Percentiles rank a stretch among this genome's conserved stretches.
These are phyloP conservation scores for Fraxinus platypoda DNA, from an alignment of 305 asterid genomes.

Conservation along the genomic window DNA sequence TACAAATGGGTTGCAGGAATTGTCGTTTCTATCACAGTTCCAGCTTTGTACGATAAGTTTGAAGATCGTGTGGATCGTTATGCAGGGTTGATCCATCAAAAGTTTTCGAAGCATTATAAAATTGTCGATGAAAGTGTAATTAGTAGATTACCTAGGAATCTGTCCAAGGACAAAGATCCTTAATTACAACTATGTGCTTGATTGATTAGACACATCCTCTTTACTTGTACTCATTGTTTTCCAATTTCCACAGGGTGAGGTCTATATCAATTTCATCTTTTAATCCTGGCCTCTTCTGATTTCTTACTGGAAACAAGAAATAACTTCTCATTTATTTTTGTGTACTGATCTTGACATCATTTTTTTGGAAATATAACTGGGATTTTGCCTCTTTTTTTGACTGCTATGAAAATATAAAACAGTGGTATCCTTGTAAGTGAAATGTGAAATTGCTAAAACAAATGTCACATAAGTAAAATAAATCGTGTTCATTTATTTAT, in stretches of 20 bases:
- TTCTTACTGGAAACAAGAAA: neutral
- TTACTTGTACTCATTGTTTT: no score
- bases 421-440: no score
- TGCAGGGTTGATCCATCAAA: slow-evolving; percentile 60
- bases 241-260: no score
- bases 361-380: no score
- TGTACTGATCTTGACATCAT: no score
- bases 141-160: slow-evolving; percentile 61
- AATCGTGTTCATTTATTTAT: no score
- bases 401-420: no score
- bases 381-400: no score
- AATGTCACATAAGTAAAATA: no score
- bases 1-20: slow-evolving; percentile 48
- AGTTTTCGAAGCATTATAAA: slow-evolving; percentile 71
- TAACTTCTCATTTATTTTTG: no score
- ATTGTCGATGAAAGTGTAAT: slow-evolving; percentile 77
- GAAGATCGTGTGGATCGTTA: slow-evolving; percentile 59
- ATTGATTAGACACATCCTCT: neutral
- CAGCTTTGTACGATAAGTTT: slow-evolving; percentile 73
- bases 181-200: slow-evolving; percentile 26
- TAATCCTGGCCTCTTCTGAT: neutral
- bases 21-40: slow-evolving; percentile 61
- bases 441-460: no score
- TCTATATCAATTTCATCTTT: neutral
- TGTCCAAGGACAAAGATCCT: slow-evolving; percentile 58